Percentiles rank a stretch among this genome's conserved stretches.
These are phyloP conservation scores for Spiraea crenata DNA, from an alignment of 331 rosid genomes.

Conservation along the genomic window DNA sequence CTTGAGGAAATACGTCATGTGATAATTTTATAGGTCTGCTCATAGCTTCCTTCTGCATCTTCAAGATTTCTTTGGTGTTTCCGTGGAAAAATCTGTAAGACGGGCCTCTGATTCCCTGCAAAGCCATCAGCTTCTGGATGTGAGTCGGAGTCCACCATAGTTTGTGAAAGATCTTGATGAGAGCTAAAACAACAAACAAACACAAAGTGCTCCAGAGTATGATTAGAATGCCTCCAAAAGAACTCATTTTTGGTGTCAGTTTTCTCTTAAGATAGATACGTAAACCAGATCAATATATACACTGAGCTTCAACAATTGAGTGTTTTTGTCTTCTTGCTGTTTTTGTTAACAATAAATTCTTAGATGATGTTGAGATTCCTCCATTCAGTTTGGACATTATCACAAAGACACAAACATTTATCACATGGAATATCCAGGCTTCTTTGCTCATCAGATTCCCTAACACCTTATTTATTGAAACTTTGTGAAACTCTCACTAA, in stretches of 20 bases:
- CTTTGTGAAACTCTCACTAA: too few species aligned
- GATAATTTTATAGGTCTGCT: constrained; percentile 16
- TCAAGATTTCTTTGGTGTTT: constrained; percentile 17
- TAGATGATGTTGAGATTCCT: too few species aligned
- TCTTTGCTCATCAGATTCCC: too few species aligned
- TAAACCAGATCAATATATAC: too few species aligned
- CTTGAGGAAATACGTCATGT: constrained; percentile 20
- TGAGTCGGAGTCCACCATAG: constrained; percentile 29
- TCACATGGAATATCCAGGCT: too few species aligned
- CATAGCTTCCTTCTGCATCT: constrained; percentile 18
- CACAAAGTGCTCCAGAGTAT: not conserved
- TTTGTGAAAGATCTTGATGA: constrained; percentile 11
- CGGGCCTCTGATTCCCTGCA: constrained; percentile 40
- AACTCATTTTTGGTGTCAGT: not conserved
- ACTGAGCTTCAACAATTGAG: not conserved
- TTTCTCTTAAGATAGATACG: not conserved
- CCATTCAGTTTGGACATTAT: too few species aligned
- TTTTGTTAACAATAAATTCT: too few species aligned
- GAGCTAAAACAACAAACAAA: not conserved
- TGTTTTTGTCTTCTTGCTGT: not conserved
- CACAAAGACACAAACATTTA: too few species aligned
- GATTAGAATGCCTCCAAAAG: not conserved
- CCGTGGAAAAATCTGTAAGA: constrained; percentile 30
- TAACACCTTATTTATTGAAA: too few species aligned
- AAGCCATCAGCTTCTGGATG: constrained; percentile 12